A percentile compares a stretch with the other conserved stretches of the same genome.
Conservation (phyloP, 768 basidiomycete species). For the Serpula lacrymans region DNA sequence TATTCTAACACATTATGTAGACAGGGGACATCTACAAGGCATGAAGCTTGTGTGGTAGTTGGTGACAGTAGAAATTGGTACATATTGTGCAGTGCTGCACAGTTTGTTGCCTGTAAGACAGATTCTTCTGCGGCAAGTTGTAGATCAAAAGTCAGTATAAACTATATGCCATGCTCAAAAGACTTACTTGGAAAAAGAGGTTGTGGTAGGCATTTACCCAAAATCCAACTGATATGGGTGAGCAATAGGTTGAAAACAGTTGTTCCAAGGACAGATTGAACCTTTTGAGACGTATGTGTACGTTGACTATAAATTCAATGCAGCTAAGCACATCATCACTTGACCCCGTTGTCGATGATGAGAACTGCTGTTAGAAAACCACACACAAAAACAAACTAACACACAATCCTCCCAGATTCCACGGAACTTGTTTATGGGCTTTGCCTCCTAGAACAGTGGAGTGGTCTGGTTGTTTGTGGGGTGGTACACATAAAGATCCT, state of each 20-base stretch:
- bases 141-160: background rate
- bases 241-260: background rate
- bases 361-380: too few species aligned
- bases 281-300: background rate
- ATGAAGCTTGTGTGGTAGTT: too few species aligned
- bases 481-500: too few species aligned
- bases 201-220: background rate
- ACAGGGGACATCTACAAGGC: too few species aligned
- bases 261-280: background rate
- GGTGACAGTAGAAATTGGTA: slow-evolving; percentile 8
- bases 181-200: background rate
- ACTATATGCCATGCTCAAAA: background rate
- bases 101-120: slow-evolving; percentile 16
- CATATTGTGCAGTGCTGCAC: slow-evolving; percentile 9
- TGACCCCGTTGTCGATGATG: too few species aligned
- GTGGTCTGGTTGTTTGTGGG: too few species aligned
- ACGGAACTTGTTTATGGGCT: too few species aligned
- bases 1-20: too few species aligned
- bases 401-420: too few species aligned
- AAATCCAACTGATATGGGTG: background rate
- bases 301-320: too few species aligned
- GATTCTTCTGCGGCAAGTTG: slow-evolving; percentile 21
- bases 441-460: too few species aligned
- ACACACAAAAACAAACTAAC: too few species aligned
- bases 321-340: background rate